Base-by-base conservation (phyloP, 2,329 filamentous ascomycete genomes). In the Trichoderma sp. region DNA sequence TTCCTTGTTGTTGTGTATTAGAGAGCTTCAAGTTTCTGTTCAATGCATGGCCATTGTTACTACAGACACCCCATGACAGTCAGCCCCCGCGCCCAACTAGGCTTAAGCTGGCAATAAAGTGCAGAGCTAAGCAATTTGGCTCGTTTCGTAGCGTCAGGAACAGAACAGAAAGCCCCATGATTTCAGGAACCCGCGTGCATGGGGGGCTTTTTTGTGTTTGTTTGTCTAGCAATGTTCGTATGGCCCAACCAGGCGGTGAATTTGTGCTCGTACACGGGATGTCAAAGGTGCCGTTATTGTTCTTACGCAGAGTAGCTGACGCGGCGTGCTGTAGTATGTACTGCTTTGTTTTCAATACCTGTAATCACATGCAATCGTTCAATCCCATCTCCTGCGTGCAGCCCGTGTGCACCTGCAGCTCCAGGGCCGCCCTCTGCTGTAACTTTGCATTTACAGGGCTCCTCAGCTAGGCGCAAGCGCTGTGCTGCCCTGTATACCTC, bases 131-230 rank as follows among this genome's bases (percentile, higher is more conserved):
- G 59, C 64, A 50, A 29, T 39, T 57, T 58, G 54, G 64, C 64
- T 39, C 39, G 53, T 58, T 57, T 50, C 64, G 64, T 58, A 66
- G 52, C 64, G 64, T 57, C 64, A 66, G 64, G 64, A 50, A 58
- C 63, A 37, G 25, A 27, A 58, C n/a, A n/a, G n/a, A 58, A 53
- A 19, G 27, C 27, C 48, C 45, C 59, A 17, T 19, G 45, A 59
- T 58, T 66, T 50, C 61, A 65, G 48, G 61, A 48, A 65, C 61
- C 19, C 13, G 59, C 59, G 25, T 29, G 19, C 5, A 25, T 52
- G 25, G 37, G 42, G 27, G 37, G 37, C 37, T 39, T 32, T 34
- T 17, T 48, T 42, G 15, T 45, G 5, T 22, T 35, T 60, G 42
- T 63, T 61, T 37, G 59, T 27, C 22, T 54, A 10, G 50, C 17